Evolutionary conservation across 2,329 filamentous ascomycete species (phyloP).

Genomic region (Calycina herbarum): DNA sequence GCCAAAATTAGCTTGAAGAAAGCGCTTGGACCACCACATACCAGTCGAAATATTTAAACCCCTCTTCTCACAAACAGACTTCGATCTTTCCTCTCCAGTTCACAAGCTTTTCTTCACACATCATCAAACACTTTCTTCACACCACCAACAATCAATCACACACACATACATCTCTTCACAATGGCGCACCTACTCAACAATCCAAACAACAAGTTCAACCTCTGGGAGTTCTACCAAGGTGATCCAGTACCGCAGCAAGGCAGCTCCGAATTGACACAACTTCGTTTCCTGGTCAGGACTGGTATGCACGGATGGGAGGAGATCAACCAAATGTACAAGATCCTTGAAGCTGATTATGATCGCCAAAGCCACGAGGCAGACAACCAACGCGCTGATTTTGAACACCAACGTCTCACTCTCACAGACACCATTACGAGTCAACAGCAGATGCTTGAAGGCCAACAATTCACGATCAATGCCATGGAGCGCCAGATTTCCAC

Average conservation of each 20-base stretch:
- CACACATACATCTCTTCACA: background rate
- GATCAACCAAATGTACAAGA: background rate
- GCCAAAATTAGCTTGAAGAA: background rate
- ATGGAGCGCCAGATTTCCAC: background rate
- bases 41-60: background rate
- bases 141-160: background rate
- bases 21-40: background rate
- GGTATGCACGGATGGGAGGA: background rate
- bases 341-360: background rate
- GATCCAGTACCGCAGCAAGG: background rate
- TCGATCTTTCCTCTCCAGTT: background rate
- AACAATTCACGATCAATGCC: background rate
- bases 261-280: background rate
- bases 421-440: background rate
- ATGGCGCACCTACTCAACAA: background rate
- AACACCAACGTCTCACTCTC: background rate
- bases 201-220: constrained; percentile 3
- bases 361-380: background rate
- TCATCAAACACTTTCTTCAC: background rate
- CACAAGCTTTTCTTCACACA: background rate
- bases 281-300: background rate
- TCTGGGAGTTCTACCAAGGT: background rate
- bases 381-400: background rate
- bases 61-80: background rate
- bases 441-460: background rate